These are phyloP conservation scores for Lathyrus sativus DNA, from an alignment of 306 rosid species.

Conservation along the genomic window DNA sequence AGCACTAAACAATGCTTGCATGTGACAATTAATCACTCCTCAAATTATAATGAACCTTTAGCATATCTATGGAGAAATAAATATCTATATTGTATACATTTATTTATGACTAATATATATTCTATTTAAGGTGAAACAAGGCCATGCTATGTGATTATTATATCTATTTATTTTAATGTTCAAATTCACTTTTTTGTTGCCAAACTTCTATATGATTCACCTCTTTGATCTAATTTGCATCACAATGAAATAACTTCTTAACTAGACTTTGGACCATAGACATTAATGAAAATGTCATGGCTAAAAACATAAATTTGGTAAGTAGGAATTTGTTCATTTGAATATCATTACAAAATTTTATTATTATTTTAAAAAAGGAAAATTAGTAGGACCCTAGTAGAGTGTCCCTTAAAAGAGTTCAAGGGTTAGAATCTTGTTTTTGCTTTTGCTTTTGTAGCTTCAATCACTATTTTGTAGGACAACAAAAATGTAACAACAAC, in stretches of 20 bases:
- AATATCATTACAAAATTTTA: not conserved
- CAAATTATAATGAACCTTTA: not conserved
- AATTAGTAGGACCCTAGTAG: not conserved
- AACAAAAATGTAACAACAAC: constrained; percentile 28
- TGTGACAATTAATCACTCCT: constrained; percentile 65
- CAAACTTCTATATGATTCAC: not conserved
- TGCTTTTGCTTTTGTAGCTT: constrained; percentile 22
- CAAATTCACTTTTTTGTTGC: constrained; percentile 4
- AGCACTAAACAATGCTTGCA: constrained; percentile 55
- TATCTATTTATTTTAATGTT: not conserved
- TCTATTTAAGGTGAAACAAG: constrained; percentile 25
- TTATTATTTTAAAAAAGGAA: not conserved
- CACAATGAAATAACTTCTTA: constrained; percentile 8
- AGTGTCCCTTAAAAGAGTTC: constrained; percentile 27
- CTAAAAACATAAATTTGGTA: not conserved
- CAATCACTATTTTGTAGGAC: constrained; percentile 8
- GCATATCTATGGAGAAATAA: constrained; percentile 12
- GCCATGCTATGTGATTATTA: constrained; percentile 33
- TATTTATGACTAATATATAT: not conserved
- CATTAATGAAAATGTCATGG: constrained; percentile 15
- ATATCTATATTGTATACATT: not conserved
- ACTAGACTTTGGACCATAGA: constrained; percentile 12
- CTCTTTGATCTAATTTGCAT: constrained; percentile 17
- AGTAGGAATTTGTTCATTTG: not conserved
- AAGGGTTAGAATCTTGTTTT: constrained; percentile 32